Evolutionary conservation across 2,329 filamentous ascomycete genomes (phyloP).

Genomic region (Orbilia blumenaviensis): DNA sequence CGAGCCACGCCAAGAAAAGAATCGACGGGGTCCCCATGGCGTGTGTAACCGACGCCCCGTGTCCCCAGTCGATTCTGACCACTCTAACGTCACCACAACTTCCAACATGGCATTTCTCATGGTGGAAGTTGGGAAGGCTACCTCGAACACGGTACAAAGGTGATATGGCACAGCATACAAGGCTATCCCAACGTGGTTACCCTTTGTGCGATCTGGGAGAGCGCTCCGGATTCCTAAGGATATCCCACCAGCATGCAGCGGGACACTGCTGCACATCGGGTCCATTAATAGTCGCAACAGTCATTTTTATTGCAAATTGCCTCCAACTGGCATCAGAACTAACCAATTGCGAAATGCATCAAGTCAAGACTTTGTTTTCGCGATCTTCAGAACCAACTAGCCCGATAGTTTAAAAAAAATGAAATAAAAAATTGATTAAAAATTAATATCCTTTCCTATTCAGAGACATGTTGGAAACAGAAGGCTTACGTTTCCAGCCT

Average conservation of each 20-base stretch:
- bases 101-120: not conserved
- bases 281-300: not conserved
- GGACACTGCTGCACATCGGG: not conserved
- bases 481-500: not conserved
- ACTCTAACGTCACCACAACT: not conserved
- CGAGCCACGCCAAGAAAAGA: not conserved
- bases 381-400: not conserved
- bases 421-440: too few species aligned
- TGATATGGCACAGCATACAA: not conserved
- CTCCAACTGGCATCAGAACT: not conserved
- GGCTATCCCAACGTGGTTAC: not conserved
- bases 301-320: constrained; percentile 4
- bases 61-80: not conserved
- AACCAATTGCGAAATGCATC: not conserved
- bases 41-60: not conserved
- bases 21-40: too few species aligned
- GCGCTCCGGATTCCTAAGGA: not conserved
- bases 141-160: too few species aligned
- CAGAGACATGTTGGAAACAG: not conserved
- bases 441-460: not conserved
- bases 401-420: not conserved
- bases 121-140: too few species aligned
- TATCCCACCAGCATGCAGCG: too few species aligned
- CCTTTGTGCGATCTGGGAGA: too few species aligned
- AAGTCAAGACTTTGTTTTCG: not conserved